Conservation (phyloP, 345 rosid species). For the Viola odorata region DNA sequence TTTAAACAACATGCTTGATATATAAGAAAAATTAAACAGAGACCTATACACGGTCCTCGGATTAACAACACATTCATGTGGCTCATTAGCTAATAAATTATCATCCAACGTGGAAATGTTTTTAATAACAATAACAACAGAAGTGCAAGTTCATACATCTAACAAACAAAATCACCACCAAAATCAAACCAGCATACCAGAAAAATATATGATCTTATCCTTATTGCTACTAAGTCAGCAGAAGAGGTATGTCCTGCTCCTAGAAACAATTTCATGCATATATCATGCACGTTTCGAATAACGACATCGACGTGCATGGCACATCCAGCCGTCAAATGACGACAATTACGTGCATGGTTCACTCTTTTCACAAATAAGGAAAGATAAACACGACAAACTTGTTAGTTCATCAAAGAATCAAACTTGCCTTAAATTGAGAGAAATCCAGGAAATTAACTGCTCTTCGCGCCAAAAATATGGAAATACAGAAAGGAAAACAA, state of each 20-base stretch:
- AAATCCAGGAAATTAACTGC: not conserved
- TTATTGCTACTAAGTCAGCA: too few species aligned
- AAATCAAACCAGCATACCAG: too few species aligned
- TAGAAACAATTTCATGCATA: not conserved
- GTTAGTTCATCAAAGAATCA: not conserved
- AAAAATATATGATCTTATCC: too few species aligned
- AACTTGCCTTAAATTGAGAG: constrained; percentile 4
- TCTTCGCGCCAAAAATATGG: not conserved
- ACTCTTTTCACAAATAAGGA: not conserved
- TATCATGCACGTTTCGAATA: not conserved
- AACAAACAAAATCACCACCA: too few species aligned
- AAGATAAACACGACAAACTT: not conserved
- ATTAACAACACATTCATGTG: too few species aligned
- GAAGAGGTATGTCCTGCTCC: not conserved
- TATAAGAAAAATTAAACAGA: too few species aligned
- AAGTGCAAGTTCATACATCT: too few species aligned
- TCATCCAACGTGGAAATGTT: too few species aligned
- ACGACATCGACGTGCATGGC: constrained; percentile 14
- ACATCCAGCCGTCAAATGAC: not conserved
- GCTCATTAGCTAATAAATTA: too few species aligned
- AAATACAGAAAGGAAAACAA: not conserved
- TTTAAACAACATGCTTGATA: too few species aligned
- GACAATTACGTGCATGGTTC: not conserved
- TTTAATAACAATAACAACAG: too few species aligned
- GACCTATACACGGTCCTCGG: too few species aligned